Evolutionary conservation across 306 rosid species (phyloP), one percentile per base, ranked within the genome.

Genomic region (Cyamopsis tetragonoloba): DNA sequence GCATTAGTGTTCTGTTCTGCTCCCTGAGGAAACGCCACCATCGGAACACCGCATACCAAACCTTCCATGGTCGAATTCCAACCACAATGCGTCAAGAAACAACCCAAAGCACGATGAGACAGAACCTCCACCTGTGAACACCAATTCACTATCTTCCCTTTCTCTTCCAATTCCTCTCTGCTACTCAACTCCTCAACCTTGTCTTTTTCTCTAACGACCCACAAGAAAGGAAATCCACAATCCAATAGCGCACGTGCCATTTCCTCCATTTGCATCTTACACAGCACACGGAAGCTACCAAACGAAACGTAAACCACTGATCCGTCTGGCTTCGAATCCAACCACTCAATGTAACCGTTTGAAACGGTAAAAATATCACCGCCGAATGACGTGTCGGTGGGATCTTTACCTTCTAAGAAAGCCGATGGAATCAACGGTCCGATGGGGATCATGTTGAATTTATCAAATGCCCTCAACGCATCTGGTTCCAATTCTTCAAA

Each of bases 371-470:
- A 55, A 0, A 78, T n/a, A 13, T 86, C 88, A 2, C 83, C 87
- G 0, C 85, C 79, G 19, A 65, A 72, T n/a, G 73, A 49, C 3
- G 50, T 62, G 39, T 79, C 88, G 0, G 5, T 23, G 3, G 81
- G 69, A 28, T 69, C 56, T 23, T 31, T 38, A 3, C 62, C 74
- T 3, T 77, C 83, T 9, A 65, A 17, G 26, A 79, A 74, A 0
- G 54, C 72, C 0, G 83, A 77, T 0, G 86, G 87, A 50, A 83
- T 53, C 78, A 89, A 63, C 32, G 95, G 95, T 8, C 96, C 95
- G 11, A 89, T 49, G 1, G 81, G 66, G 0, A 83, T 62, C 70
- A 77, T 53, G n/a, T 63, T 48, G 13, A 66, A 3, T 1, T 20
- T 34, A 4, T 57, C 34, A n/a, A 79, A 30, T 32, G 56, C 80